phyloP scores from a whole-genome alignment of 257 asterid genomes.

The Salvia miltiorrhiza region DNA sequence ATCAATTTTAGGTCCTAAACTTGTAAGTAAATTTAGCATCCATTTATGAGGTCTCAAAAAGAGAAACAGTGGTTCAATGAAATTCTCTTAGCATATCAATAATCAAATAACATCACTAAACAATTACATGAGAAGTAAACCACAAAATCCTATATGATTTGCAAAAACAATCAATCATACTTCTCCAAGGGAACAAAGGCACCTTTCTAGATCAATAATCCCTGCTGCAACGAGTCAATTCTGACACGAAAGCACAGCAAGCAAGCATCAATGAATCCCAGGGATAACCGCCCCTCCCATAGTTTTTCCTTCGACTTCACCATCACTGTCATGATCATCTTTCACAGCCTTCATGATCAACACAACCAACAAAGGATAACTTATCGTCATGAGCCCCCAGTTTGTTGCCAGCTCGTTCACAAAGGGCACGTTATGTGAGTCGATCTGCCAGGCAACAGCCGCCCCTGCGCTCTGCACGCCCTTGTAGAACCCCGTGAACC shows the following conservation, averaged over 20 bases:
- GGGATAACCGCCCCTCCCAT: slow-evolving; percentile 27
- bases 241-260: not conserved
- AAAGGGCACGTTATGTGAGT: slow-evolving; percentile 44
- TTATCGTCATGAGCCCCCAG: slow-evolving; percentile 53
- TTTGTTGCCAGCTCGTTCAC: slow-evolving; percentile 43
- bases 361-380: slow-evolving; percentile 52
- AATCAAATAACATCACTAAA: too few species aligned
- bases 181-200: not conserved
- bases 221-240: not conserved
- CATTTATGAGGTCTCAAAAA: not conserved
- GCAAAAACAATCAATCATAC: slow-evolving; percentile 1
- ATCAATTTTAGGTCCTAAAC: not conserved
- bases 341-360: slow-evolving; percentile 52
- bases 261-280: slow-evolving; percentile 31
- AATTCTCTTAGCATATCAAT: not conserved
- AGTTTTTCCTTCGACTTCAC: slow-evolving; percentile 27
- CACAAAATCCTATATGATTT: not conserved
- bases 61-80: not conserved
- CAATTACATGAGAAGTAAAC: slow-evolving; percentile 1
- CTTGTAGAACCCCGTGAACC: slow-evolving; percentile 60
- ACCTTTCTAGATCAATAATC: too few species aligned
- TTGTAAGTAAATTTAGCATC: not conserved
- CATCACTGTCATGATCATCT: slow-evolving; percentile 49
- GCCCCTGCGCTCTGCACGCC: slow-evolving; percentile 80
- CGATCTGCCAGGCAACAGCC: slow-evolving; percentile 70